A percentile compares a stretch with the other conserved stretches of the same genome.
These are phyloP conservation scores for Iris pallida DNA, from an alignment of 116 monocot species.

Conservation along the genomic window DNA sequence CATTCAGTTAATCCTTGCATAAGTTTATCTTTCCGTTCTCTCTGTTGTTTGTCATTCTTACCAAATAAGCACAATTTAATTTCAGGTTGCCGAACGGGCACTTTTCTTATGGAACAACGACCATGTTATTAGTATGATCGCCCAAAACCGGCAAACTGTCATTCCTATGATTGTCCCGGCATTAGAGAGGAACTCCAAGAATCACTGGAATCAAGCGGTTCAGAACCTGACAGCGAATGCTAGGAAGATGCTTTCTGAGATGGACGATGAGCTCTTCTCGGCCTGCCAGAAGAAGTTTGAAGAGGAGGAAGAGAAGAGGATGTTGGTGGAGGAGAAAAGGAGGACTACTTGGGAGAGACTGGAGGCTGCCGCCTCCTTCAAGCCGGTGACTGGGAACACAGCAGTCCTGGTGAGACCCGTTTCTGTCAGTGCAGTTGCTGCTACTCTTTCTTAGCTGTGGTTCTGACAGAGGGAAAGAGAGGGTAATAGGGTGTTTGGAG, in stretches of 20 bases:
- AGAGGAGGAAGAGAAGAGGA: conserved; percentile 25
- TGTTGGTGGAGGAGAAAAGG: conserved; percentile 29
- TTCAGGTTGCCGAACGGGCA: conserved; percentile 24
- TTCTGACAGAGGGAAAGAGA: not conserved
- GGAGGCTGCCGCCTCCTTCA: conserved; percentile 35
- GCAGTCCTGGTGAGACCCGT: conserved; percentile 27
- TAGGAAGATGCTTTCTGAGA: conserved; percentile 20
- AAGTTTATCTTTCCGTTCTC: no score
- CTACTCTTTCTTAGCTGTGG: not conserved
- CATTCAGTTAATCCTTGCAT: no score
- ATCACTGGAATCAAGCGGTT: conserved; percentile 23
- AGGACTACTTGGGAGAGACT: conserved; percentile 43
- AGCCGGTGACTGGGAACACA: conserved; percentile 27
- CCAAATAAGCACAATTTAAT: conserved; percentile 1
- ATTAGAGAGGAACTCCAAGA: conserved; percentile 13
- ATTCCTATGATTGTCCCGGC: conserved; percentile 18
- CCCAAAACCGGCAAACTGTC: conserved; percentile 17
- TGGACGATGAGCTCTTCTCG: conserved; percentile 17
- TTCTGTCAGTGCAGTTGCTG: not conserved
- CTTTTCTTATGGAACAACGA: conserved; percentile 27
- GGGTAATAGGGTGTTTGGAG: not conserved
- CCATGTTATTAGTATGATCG: conserved; percentile 14
- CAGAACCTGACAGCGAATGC: conserved; percentile 15
- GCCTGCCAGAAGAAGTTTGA: conserved; percentile 17
- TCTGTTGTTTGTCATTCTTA: not conserved